Evolutionary conservation across 2,329 filamentous ascomycete species (phyloP).

Genomic region (Talaromyces sp.): DNA sequence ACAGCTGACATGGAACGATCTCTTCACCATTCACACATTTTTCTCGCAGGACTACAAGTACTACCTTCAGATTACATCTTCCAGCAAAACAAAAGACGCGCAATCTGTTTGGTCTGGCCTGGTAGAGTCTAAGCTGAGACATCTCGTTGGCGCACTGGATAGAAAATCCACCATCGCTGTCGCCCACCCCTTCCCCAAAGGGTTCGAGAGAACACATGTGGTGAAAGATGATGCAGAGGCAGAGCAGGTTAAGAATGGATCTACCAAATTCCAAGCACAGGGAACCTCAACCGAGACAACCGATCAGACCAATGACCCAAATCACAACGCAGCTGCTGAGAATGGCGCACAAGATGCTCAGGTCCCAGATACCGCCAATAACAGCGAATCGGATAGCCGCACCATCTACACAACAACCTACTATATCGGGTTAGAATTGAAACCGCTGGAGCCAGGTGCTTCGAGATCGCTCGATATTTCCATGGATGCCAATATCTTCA

Average conservation of each 20-base stretch:
- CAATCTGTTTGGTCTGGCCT: slow-evolving; percentile 86
- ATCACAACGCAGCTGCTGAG: slow-evolving; percentile 45
- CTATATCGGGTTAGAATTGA: slow-evolving; percentile 84
- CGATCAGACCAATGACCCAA: slow-evolving; percentile 47
- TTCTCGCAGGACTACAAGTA: slow-evolving; percentile 94
- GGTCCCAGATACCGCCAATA: slow-evolving; percentile 31
- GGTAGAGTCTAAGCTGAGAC: slow-evolving; percentile 86
- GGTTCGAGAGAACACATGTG: slow-evolving; percentile 75
- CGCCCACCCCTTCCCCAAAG: slow-evolving; percentile 89
- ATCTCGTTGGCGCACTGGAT: slow-evolving; percentile 79
- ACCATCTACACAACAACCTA: slow-evolving; percentile 83
- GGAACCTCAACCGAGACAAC: slow-evolving; percentile 48
- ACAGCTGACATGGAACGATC: slow-evolving; percentile 74
- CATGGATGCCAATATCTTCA: slow-evolving; percentile 80
- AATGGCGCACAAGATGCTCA: slow-evolving; percentile 39
- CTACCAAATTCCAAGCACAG: slow-evolving; percentile 55
- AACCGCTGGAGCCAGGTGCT: slow-evolving; percentile 61
- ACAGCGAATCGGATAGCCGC: slow-evolving; percentile 32
- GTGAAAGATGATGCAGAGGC: slow-evolving; percentile 60
- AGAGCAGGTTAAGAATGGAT: slow-evolving; percentile 58
- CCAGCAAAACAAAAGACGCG: slow-evolving; percentile 75
- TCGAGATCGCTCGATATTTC: slow-evolving; percentile 53
- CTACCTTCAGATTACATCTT: slow-evolving; percentile 82
- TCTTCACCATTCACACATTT: slow-evolving; percentile 87
- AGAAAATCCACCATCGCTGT: slow-evolving; percentile 72